Conservation (phyloP, 2,329 filamentous ascomycete genomes). For the Colletotrichum acutatum region DNA sequence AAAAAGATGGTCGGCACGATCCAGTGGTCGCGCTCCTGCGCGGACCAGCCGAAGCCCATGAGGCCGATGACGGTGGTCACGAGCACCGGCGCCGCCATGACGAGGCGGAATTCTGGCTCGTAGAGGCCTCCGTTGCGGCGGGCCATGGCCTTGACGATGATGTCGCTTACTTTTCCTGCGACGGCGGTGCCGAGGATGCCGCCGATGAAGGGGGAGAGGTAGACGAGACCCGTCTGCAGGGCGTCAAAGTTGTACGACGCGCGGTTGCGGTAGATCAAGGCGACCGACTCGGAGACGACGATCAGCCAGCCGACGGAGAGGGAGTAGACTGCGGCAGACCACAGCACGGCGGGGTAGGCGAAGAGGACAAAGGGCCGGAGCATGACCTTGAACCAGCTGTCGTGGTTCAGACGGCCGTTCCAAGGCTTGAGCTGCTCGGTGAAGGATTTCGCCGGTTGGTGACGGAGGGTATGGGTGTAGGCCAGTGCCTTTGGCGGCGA, state of each 20-base stretch:
- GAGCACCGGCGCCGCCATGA: constrained; percentile 86
- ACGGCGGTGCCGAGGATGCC: constrained; percentile 92
- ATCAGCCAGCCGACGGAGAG: constrained; percentile 96
- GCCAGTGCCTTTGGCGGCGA: constrained; percentile 45
- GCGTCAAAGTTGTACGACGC: constrained; percentile 83
- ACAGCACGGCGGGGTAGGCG: constrained; percentile 88
- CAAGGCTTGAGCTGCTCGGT: constrained; percentile 78
- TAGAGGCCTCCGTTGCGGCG: constrained; percentile 91
- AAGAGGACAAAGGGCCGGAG: constrained; percentile 86
- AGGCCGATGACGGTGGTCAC: constrained; percentile 85
- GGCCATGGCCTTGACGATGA: constrained; percentile 85
- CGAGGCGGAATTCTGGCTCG: constrained; percentile 90
- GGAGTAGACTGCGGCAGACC: constrained; percentile 86
- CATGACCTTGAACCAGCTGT: constrained; percentile 83
- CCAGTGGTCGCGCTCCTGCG: constrained; percentile 78
- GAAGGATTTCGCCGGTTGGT: constrained; percentile 77
- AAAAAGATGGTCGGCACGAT: constrained; percentile 96
- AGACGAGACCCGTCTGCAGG: constrained; percentile 85
- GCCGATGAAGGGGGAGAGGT: constrained; percentile 89
- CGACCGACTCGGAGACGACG: constrained; percentile 88
- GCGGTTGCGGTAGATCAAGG: constrained; percentile 78
- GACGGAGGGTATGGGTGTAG: constrained; percentile 79
- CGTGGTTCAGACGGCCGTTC: constrained; percentile 81
- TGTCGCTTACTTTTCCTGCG: constrained; percentile 86
- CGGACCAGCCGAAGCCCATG: constrained; percentile 98